A percentile compares a stretch with the other conserved stretches of the same genome.
Conservation (phyloP, 2,329 filamentous ascomycete species). For the Ceratocystis cubensis region DNA sequence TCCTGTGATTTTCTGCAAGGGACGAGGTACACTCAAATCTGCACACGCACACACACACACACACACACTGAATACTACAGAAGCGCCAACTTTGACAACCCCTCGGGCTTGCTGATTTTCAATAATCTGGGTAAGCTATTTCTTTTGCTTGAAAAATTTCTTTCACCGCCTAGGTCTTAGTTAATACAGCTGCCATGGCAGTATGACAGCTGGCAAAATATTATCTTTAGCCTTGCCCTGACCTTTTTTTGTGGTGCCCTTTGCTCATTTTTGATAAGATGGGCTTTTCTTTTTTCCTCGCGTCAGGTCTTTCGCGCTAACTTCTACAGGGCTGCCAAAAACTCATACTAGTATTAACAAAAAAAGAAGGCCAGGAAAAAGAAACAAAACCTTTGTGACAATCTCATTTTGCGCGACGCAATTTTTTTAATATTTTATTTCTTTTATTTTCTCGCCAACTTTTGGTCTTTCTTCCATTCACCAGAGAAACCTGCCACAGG, state of each 20-base stretch:
- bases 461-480: background rate
- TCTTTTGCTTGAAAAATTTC: background rate
- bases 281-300: slow-evolving; percentile 2
- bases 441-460: background rate
- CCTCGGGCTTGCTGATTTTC: no score
- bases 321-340: background rate
- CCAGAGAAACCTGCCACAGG: background rate
- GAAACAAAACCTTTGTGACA: slow-evolving; percentile 8
- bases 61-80: no score
- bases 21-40: no score
- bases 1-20: no score
- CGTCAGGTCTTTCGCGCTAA: slow-evolving; percentile 5
- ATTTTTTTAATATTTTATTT: background rate
- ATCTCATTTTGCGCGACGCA: slow-evolving; percentile 3
- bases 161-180: background rate
- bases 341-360: no score
- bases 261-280: background rate
- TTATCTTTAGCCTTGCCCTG: background rate
- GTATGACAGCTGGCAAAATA: background rate
- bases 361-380: background rate
- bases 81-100: no score
- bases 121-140: background rate
- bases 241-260: background rate
- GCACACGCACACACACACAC: no score
- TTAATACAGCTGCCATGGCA: background rate